Conservation (phyloP, 78 protist genomes). For the Dictyostelium brefeldianum region DNA sequence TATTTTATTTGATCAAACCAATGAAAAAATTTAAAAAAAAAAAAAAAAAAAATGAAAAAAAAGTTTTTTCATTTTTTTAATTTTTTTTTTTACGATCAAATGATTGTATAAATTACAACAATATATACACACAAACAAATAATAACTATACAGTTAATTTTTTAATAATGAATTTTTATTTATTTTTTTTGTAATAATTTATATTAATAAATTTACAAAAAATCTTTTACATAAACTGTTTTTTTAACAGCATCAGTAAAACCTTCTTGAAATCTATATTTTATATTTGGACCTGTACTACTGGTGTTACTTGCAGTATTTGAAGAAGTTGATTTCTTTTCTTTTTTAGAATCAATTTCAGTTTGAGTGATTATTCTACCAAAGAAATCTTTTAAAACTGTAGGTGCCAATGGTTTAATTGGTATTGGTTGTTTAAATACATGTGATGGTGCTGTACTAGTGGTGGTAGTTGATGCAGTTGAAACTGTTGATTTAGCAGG, state of each 20-base stretch:
- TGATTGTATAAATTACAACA: too few species aligned
- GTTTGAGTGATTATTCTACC: conserved; percentile 52
- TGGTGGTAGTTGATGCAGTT: background rate
- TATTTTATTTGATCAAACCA: background rate
- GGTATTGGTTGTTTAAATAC: background rate
- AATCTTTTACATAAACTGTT: conserved; percentile 66
- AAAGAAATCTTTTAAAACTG: conserved; percentile 73
- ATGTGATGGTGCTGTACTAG: background rate
- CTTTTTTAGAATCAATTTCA: background rate
- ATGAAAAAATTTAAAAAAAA: background rate
- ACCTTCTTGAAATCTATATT: conserved; percentile 83
- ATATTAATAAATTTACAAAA: conserved; percentile 33
- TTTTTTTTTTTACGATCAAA: background rate
- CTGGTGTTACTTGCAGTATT: background rate
- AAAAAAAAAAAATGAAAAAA: background rate
- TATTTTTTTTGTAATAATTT: background rate
- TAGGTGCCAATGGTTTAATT: background rate
- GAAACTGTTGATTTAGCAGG: background rate
- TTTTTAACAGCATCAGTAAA: conserved; percentile 86
- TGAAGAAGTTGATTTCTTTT: background rate
- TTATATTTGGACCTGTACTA: conserved; percentile 10
- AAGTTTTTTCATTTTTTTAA: background rate
- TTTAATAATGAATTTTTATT: background rate
- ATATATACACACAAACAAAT: background rate
- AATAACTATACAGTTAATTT: background rate